Percentiles rank a stretch among this genome's conserved stretches.
Evolutionary conservation across 169 alveolate genomes (phyloP).

Genomic region (Plasmodium chabaudi): DNA sequence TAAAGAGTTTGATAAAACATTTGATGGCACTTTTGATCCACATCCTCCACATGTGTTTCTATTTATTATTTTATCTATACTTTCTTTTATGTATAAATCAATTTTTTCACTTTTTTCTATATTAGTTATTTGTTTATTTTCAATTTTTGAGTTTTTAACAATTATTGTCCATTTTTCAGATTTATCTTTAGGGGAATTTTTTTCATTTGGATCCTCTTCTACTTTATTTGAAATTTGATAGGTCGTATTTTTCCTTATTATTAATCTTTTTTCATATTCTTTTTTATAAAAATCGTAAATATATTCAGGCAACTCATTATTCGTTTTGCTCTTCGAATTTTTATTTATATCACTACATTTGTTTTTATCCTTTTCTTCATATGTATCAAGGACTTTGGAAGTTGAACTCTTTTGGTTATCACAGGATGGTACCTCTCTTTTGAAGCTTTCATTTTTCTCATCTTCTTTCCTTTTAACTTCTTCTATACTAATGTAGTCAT

Average conservation of each 20-base stretch:
- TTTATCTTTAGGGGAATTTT: not conserved
- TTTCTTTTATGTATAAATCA: constrained; percentile 65
- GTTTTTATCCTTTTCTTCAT: constrained; percentile 10
- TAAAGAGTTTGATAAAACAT: constrained; percentile 65
- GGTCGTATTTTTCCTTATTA: constrained; percentile 35
- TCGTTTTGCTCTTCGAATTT: not conserved
- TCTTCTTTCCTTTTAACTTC: constrained; percentile 8
- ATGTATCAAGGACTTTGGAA: not conserved
- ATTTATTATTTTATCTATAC: constrained; percentile 70
- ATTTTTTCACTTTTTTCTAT: constrained; percentile 10
- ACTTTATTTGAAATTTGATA: not conserved
- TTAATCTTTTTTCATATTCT: constrained; percentile 68
- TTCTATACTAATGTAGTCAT: constrained; percentile 37
- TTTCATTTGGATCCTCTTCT: constrained; percentile 1
- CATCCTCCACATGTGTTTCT: constrained; percentile 77
- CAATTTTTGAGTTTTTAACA: not conserved
- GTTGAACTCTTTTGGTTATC: not conserved
- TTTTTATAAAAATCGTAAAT: constrained; percentile 35
- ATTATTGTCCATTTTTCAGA: not conserved
- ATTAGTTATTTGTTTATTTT: not conserved
- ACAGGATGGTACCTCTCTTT: not conserved
- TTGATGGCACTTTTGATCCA: constrained; percentile 76
- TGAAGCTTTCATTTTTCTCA: not conserved
- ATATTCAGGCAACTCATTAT: constrained; percentile 29
- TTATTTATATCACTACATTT: not conserved